Evolutionary conservation across 148 eudicot genomes (phyloP).

Genomic region (Beta vulgaris): DNA sequence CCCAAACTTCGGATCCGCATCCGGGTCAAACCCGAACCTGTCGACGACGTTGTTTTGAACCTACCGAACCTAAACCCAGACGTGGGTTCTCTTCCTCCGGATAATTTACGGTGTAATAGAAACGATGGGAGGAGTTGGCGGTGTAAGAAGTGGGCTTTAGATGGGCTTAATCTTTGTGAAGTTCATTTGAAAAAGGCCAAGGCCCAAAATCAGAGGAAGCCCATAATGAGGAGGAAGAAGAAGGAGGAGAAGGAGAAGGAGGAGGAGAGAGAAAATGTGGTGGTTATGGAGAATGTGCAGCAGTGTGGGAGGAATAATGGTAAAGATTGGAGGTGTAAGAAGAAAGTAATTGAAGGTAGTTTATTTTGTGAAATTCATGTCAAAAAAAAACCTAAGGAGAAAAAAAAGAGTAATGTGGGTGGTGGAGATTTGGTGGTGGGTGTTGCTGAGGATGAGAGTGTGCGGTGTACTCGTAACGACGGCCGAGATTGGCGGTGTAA

Average conservation of each 20-base stretch:
- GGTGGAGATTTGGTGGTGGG: not conserved
- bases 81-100: no score
- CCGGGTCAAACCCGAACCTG: conserved; percentile 21
- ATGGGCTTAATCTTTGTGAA: conserved; percentile 25
- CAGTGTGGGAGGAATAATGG: conserved; percentile 12
- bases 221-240: not conserved
- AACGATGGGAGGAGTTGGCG: conserved; percentile 31
- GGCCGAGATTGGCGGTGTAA: conserved; percentile 28
- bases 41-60: not conserved
- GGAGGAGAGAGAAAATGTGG: not conserved
- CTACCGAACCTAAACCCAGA: no score
- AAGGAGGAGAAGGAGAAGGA: not conserved
- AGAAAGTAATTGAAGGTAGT: conserved; percentile 6
- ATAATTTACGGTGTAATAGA: conserved; percentile 23
- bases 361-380: conserved; percentile 6
- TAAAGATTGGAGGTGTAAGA: conserved; percentile 23
- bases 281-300: conserved; percentile 3
- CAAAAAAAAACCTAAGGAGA: not conserved
- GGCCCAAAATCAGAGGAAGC: not conserved
- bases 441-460: not conserved
- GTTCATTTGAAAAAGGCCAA: conserved; percentile 13
- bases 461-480: conserved; percentile 21
- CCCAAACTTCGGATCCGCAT: conserved; percentile 26
- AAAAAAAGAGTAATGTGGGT: not conserved
- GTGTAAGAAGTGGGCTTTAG: conserved; percentile 24